phyloP scores from a whole-genome alignment of 306 rosid genomes.

The Ormosia semicastrata region DNA sequence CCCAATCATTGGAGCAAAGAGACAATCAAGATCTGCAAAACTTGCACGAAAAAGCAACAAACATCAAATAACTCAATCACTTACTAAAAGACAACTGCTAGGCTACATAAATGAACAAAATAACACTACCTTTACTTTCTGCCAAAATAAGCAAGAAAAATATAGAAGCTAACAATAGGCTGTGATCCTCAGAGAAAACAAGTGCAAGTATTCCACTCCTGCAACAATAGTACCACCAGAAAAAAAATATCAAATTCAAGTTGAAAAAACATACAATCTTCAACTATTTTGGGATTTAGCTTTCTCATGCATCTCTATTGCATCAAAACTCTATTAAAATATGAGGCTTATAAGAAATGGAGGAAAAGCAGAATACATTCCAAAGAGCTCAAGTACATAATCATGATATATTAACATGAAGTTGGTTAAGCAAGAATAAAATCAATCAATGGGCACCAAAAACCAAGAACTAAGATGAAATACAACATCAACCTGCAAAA shows the following conservation, averaged over 20 bases:
- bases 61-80: constrained; percentile 11
- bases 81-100: background rate
- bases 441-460: background rate
- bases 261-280: background rate
- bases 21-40: constrained; percentile 70
- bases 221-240: constrained; percentile 17
- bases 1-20: constrained; percentile 40
- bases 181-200: constrained; percentile 53
- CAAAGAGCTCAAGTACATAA: background rate
- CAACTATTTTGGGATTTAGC: constrained; percentile 5
- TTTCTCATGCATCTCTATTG: background rate
- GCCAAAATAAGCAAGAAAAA: constrained; percentile 58
- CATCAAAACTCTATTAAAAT: background rate
- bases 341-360: background rate
- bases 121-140: constrained; percentile 62
- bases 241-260: background rate
- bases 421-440: background rate
- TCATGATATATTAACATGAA: background rate
- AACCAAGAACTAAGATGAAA: background rate
- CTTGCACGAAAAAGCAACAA: constrained; percentile 28
- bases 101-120: constrained; percentile 14
- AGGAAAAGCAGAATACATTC: background rate
- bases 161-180: constrained; percentile 51
- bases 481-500: background rate
- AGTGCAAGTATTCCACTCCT: constrained; percentile 64